Evolutionary conservation across 345 rosid species (phyloP).

Genomic region (Carallia pectinifolia): DNA sequence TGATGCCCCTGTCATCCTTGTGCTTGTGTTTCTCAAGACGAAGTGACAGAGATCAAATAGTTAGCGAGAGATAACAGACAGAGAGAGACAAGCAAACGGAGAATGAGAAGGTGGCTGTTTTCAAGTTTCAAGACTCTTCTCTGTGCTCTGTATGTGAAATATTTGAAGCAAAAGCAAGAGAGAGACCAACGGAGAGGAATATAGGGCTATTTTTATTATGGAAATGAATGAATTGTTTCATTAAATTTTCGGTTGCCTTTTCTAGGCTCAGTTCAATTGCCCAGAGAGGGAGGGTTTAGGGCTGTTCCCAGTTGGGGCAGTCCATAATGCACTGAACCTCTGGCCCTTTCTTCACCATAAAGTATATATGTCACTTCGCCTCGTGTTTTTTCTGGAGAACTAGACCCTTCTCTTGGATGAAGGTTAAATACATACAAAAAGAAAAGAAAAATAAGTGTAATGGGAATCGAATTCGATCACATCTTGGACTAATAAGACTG

Average conservation of each 20-base stretch:
- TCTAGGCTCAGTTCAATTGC: background rate
- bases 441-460: no score
- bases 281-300: background rate
- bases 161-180: background rate
- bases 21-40: background rate
- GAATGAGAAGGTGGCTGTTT: background rate
- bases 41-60: background rate
- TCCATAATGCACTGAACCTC: background rate
- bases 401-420: no score
- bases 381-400: background rate
- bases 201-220: background rate
- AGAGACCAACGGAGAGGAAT: background rate
- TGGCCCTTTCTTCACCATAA: background rate
- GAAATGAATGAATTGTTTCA: background rate
- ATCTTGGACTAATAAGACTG: no score
- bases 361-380: background rate
- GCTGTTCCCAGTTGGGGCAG: constrained; percentile 12
- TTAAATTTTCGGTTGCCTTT: background rate
- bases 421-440: no score
- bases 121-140: background rate
- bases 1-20: constrained; percentile 10
- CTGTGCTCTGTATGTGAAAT: background rate
- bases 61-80: background rate
- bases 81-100: background rate
- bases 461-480: no score